A percentile compares a stretch with the other conserved stretches of the same genome.
Conservation (phyloP, 306 rosid species). For the Cucurbita ficifolia region DNA sequence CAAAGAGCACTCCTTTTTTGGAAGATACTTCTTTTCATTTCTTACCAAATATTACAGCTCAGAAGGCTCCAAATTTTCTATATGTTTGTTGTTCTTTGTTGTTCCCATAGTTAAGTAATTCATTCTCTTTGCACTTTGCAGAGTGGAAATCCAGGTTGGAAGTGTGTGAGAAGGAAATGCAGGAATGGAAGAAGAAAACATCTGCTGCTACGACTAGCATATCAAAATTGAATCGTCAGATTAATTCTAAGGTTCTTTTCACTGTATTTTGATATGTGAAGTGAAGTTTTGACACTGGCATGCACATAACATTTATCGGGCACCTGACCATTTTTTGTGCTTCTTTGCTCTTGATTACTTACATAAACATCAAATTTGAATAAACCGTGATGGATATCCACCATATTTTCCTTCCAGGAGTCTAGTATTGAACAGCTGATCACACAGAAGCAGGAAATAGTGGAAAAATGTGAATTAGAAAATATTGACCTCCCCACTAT, state of each 20-base stretch:
- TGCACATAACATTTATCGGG: no score
- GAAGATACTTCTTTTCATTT: background rate
- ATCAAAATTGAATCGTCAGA: conserved; percentile 78
- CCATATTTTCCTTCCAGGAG: conserved; percentile 43
- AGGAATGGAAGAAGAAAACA: conserved; percentile 84
- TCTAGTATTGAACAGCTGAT: conserved; percentile 60
- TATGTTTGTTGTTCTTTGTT: background rate
- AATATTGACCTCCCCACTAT: conserved; percentile 58
- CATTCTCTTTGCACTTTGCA: conserved; percentile 8
- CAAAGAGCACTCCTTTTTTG: background rate
- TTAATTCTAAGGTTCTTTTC: conserved; percentile 60
- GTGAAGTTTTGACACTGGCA: background rate
- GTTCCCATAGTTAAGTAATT: background rate
- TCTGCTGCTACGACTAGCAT: conserved; percentile 74
- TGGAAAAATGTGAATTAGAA: conserved; percentile 79
- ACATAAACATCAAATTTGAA: conserved; percentile 1
- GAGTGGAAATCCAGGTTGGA: conserved; percentile 93
- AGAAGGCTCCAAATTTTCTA: background rate
- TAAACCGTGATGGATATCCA: conserved; percentile 10
- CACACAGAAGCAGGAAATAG: conserved; percentile 66
- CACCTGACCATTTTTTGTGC: background rate
- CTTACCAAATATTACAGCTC: background rate
- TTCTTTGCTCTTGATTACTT: background rate
- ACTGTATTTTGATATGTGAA: background rate
- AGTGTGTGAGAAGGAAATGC: conserved; percentile 85